Evolutionary conservation across 1,139 yeast genomes (phyloP).

Genomic region (Chernovozyma sophiae-reginae): DNA sequence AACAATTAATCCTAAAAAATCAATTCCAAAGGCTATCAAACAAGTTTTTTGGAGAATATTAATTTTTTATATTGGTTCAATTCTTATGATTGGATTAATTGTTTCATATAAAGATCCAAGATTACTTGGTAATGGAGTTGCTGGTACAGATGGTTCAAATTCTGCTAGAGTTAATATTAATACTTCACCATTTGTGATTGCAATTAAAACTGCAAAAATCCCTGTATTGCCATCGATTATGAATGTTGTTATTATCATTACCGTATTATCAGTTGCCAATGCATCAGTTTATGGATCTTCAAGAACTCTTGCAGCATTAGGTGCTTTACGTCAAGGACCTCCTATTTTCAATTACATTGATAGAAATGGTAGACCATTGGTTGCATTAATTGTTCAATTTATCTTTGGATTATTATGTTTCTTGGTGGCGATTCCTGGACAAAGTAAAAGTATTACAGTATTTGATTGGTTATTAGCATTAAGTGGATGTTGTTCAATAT

Average conservation of each 20-base stretch:
- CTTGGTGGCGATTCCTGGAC: conserved; percentile 27
- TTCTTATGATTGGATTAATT: conserved; percentile 29
- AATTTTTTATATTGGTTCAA: conserved; percentile 27
- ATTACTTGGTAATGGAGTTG: conserved; percentile 13
- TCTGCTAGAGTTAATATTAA: conserved; percentile 18
- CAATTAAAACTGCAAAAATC: conserved; percentile 28
- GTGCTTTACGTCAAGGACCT: conserved; percentile 33
- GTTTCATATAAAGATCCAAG: conserved; percentile 24
- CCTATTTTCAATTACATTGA: conserved; percentile 27
- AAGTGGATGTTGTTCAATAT: conserved; percentile 21
- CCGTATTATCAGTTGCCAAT: conserved; percentile 32
- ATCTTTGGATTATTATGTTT: conserved; percentile 27
- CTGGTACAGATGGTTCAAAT: conserved; percentile 9
- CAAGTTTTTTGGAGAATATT: conserved; percentile 34
- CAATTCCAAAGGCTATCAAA: conserved; percentile 30
- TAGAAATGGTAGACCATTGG: conserved; percentile 32
- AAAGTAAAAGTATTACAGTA: conserved; percentile 13
- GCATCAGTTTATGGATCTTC: conserved; percentile 36
- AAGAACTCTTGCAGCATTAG: conserved; percentile 31
- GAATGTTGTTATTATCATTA: conserved; percentile 29
- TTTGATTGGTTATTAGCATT: conserved; percentile 23
- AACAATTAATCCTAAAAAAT: conserved; percentile 28
- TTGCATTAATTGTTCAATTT: conserved; percentile 23
- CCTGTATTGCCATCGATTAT: conserved; percentile 30
- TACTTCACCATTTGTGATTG: conserved; percentile 40